Base-by-base conservation (phyloP, 306 rosid genomes). In the Dryas octopetala region DNA sequence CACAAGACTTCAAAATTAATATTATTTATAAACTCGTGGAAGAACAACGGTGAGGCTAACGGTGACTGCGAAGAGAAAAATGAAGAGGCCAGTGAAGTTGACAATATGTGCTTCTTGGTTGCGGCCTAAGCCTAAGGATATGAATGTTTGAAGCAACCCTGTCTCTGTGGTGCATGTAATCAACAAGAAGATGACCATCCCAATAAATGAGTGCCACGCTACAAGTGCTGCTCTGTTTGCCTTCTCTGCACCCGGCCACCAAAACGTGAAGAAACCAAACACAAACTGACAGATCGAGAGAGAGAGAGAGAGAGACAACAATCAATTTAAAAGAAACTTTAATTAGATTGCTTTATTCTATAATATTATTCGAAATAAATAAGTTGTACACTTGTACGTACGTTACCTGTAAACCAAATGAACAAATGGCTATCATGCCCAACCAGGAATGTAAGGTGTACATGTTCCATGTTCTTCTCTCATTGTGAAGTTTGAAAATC, bases 381-480 rank as follows among this genome's bases (percentile, higher is more conserved):
- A 32, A 32, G 38, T 32, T 32, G 38, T 32, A 32, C 38, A 23
- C 23, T 23, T 23, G 2, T 32, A 32, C 38, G 38, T 32, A 32
- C 38, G 38, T 16, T 83, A 91, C 97, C 88, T 89, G 93, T 9
- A 85, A 63, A 46, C 78, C 93, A 61, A 79, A 86, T 5, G 78
- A 55, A 47, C 54, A 88, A 3, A 89, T 73, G 80, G 91, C 75
- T 15, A 76, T 75, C 0, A 91, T 86, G 57, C 96, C 93, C 4
- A 88, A 52, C 95, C 95, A 91, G 69, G 97, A 89, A 66, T 91
- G 96, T 13, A 89, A 70, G 14, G 90, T 77, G 40, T 12, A 71
- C 75, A 89, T 76, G 62, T 88, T 2, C 3, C 76, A 15, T 4
- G 4, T 14, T 54, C n/a, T 32, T 0, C 3, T 6, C 1, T 86